Evolutionary conservation across 805 yeast species (phyloP).

Genomic region (Saccharomyces jurei): DNA sequence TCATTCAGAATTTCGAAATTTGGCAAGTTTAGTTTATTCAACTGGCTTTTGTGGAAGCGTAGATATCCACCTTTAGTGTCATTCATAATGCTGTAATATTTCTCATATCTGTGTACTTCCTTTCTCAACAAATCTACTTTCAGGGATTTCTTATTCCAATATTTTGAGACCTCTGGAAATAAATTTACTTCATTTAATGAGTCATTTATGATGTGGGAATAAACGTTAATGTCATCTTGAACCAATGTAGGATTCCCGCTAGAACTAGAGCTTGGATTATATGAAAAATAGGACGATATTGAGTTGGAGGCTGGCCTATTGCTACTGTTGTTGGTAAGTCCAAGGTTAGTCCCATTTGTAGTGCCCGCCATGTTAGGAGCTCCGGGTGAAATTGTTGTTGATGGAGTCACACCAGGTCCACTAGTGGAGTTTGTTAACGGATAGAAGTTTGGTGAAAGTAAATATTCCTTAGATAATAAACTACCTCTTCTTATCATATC

Average conservation of each 20-base stretch:
- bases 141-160: constrained; percentile 7
- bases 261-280: constrained; percentile 7
- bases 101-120: constrained; percentile 12
- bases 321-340: neutral
- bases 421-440: neutral
- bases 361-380: neutral
- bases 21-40: constrained; percentile 19
- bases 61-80: constrained; percentile 31
- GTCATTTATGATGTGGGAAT: constrained; percentile 18
- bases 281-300: constrained; percentile 19
- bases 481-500: constrained; percentile 7
- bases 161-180: constrained; percentile 7
- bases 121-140: constrained; percentile 2
- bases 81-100: constrained; percentile 15
- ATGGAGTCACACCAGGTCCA: neutral
- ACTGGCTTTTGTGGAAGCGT: constrained; percentile 21
- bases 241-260: constrained; percentile 7
- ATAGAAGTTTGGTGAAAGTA: neutral
- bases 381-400: neutral
- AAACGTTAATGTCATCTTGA: constrained; percentile 24
- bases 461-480: neutral
- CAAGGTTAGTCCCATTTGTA: neutral
- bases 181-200: constrained; percentile 9
- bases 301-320: constrained; percentile 19
- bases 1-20: constrained; percentile 20